These are phyloP conservation scores for Capronia epimyces DNA, from an alignment of 2,329 filamentous ascomycete species.

Conservation along the genomic window DNA sequence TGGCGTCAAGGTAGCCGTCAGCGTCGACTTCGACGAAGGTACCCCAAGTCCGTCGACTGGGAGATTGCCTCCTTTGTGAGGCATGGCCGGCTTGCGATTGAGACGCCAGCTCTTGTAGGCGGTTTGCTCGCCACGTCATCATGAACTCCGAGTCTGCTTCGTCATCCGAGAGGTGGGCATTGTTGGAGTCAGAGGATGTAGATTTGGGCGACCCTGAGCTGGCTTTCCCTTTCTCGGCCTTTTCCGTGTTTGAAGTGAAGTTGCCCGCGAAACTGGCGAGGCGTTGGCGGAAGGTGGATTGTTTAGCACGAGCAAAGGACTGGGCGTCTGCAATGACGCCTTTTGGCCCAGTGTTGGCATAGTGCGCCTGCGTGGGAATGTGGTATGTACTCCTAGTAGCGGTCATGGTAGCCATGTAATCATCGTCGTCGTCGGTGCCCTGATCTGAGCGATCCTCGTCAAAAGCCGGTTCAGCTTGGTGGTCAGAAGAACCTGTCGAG, in stretches of 20 bases:
- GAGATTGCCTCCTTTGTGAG: conserved; percentile 45
- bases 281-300: conserved; percentile 44
- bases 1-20: conserved; percentile 86
- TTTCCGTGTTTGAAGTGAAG: conserved; percentile 26
- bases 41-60: conserved; percentile 72
- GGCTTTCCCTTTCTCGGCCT: conserved; percentile 26
- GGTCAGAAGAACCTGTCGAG: conserved; percentile 20
- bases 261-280: conserved; percentile 29
- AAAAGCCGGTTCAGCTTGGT: conserved; percentile 16
- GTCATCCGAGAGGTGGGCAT: conserved; percentile 32
- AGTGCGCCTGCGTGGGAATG: conserved; percentile 42
- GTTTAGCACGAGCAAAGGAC: conserved; percentile 45
- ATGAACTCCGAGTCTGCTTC: conserved; percentile 51
- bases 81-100: conserved; percentile 45
- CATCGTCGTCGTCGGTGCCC: conserved; percentile 33
- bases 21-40: conserved; percentile 79
- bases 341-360: conserved; percentile 49
- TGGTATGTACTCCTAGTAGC: conserved; percentile 39
- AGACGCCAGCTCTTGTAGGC: conserved; percentile 70
- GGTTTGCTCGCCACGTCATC: conserved; percentile 73
- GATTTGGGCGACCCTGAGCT: conserved; percentile 19
- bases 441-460: conserved; percentile 28
- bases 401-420: conserved; percentile 29
- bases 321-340: conserved; percentile 49
- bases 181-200: conserved; percentile 18